These are phyloP conservation scores for Solanum chacoense DNA, from an alignment of 305 asterid species.

Conservation along the genomic window DNA sequence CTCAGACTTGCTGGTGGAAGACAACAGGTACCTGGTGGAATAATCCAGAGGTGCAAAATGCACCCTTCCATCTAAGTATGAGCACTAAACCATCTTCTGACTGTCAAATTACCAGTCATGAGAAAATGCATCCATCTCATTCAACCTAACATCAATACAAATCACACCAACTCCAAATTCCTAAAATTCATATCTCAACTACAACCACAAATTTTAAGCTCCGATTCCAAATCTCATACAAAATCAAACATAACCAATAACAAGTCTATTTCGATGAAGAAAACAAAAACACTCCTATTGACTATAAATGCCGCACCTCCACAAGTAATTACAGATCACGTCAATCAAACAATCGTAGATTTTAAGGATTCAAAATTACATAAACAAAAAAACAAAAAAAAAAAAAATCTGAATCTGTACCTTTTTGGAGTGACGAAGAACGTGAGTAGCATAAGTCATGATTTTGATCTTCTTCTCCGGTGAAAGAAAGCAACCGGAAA, in stretches of 20 bases:
- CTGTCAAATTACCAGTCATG: background rate
- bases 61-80: background rate
- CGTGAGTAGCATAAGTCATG: conserved; percentile 52
- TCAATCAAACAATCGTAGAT: background rate
- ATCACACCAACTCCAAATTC: background rate
- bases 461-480: conserved; percentile 1
- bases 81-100: background rate
- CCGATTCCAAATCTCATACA: background rate
- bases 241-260: background rate
- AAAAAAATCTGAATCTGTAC: conserved; percentile 13
- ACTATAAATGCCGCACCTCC: background rate
- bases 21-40: background rate
- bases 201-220: background rate
- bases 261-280: background rate
- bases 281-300: background rate
- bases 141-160: background rate
- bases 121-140: background rate
- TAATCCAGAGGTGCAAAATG: background rate
- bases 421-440: conserved; percentile 61
- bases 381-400: background rate
- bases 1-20: background rate
- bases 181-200: background rate
- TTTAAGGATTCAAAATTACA: background rate
- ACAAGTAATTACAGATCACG: background rate
- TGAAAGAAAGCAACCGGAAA: background rate